Percentiles rank a stretch among this genome's conserved stretches.
Conservation (phyloP, 2,329 filamentous ascomycete species). For the Scytalidium sp. region DNA sequence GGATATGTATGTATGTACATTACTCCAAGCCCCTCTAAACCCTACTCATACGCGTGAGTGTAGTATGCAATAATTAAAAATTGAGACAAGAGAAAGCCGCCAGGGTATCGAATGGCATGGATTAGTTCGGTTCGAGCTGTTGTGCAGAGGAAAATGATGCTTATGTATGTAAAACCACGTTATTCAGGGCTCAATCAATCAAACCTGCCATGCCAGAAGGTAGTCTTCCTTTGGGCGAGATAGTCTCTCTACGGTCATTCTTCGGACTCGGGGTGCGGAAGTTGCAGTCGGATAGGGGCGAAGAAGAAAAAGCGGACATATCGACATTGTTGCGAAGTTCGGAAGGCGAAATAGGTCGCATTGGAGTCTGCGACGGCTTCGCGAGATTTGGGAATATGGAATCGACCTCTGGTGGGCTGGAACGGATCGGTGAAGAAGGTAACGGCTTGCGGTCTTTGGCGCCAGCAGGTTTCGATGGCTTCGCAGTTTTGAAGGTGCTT, state of each 20-base stretch:
- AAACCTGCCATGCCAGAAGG: conserved; percentile 39
- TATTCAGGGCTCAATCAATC: conserved; percentile 15
- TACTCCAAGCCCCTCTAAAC: not conserved
- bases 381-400: conserved; percentile 17
- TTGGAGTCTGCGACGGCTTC: conserved; percentile 17
- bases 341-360: conserved; percentile 11
- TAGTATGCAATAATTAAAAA: not conserved
- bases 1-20: not conserved
- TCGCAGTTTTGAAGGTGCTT: conserved; percentile 21
- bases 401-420: not conserved
- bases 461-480: conserved; percentile 14
- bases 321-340: conserved; percentile 21
- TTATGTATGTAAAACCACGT: not conserved
- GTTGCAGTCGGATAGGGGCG: conserved; percentile 7
- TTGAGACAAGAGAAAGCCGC: not conserved
- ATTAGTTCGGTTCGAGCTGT: not conserved
- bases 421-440: not conserved
- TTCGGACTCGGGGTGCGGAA: conserved; percentile 8
- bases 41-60: not conserved
- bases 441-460: conserved; percentile 5
- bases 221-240: conserved; percentile 38
- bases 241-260: conserved; percentile 31
- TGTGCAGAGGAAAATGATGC: not conserved
- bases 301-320: conserved; percentile 3
- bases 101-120: not conserved